Conservation (phyloP, 495 filamentous ascomycete genomes). For the Thermochaetoides thermophila region DNA sequence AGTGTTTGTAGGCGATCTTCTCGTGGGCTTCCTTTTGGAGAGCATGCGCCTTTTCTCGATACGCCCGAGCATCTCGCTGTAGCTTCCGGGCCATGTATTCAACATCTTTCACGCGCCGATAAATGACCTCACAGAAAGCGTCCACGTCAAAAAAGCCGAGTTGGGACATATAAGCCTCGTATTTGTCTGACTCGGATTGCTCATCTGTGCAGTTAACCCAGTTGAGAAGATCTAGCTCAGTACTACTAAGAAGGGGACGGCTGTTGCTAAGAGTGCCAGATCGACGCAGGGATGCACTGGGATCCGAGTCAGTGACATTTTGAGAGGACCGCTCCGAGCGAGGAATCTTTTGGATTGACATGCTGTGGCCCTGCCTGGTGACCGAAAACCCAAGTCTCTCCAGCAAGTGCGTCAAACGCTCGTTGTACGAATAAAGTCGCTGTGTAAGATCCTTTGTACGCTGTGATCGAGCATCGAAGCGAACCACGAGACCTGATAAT, state of each 20-base stretch:
- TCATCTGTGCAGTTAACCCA: constrained; percentile 62
- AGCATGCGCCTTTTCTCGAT: constrained; percentile 78
- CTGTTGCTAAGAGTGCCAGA: constrained; percentile 29
- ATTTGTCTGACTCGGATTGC: constrained; percentile 54
- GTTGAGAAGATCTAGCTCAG: constrained; percentile 50
- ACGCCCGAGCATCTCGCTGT: constrained; percentile 71
- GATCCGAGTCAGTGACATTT: constrained; percentile 41
- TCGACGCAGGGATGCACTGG: constrained; percentile 43
- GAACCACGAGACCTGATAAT: constrained; percentile 31
- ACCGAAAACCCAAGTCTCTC: constrained; percentile 75
- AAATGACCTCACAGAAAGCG: constrained; percentile 62
- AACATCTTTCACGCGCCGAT: constrained; percentile 76
- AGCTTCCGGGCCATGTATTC: constrained; percentile 81
- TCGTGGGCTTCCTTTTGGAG: constrained; percentile 79
- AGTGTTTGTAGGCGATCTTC: constrained; percentile 91
- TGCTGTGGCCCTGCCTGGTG: constrained; percentile 53
- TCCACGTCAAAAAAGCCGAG: constrained; percentile 69
- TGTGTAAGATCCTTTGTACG: constrained; percentile 72
- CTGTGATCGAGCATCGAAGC: constrained; percentile 46
- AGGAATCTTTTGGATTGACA: constrained; percentile 66
- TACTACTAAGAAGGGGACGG: constrained; percentile 25
- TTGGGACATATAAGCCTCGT: constrained; percentile 51
- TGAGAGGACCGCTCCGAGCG: constrained; percentile 40
- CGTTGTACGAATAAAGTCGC: constrained; percentile 61
- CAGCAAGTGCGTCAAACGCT: constrained; percentile 60